A percentile compares a stretch with the other conserved stretches of the same genome.
phyloP scores from a whole-genome alignment of 768 basidiomycete species.

The Mycena polygramma region DNA sequence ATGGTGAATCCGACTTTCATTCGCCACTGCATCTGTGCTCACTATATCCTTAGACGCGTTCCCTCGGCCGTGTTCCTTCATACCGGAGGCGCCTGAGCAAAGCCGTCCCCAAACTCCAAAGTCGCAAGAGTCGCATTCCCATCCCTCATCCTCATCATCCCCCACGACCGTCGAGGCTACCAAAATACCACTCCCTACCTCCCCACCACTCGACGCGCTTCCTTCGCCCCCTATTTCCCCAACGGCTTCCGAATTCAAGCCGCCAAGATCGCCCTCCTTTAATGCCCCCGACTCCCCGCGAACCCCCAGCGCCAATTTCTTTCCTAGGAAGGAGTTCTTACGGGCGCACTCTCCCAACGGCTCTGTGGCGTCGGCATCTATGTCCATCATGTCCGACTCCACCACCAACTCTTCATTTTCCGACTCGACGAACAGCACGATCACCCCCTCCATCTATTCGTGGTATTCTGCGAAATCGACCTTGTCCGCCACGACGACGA shows the following conservation, averaged over 20 bases:
- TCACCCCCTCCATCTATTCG: slow-evolving; percentile 51
- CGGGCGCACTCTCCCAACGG: slow-evolving; percentile 31
- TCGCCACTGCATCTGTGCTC: slow-evolving; percentile 3
- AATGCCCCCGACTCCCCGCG: slow-evolving; percentile 22
- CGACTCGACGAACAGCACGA: slow-evolving; percentile 40
- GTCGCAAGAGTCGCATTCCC: neutral
- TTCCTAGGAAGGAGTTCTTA: slow-evolving; percentile 26
- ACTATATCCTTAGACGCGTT: slow-evolving; percentile 51
- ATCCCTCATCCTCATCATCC: slow-evolving; percentile 5
- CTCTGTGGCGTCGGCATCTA: slow-evolving; percentile 23
- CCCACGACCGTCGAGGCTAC: slow-evolving; percentile 5
- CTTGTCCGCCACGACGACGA: slow-evolving; percentile 44
- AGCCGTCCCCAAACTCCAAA: slow-evolving; percentile 35
- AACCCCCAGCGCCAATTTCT: slow-evolving; percentile 10
- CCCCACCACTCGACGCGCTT: slow-evolving; percentile 2
- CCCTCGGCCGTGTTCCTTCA: slow-evolving; percentile 55
- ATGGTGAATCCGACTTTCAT: slow-evolving; percentile 45
- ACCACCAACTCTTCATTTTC: slow-evolving; percentile 35
- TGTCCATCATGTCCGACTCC: slow-evolving; percentile 29
- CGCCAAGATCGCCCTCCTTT: slow-evolving; percentile 19
- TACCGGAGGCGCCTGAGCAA: slow-evolving; percentile 42
- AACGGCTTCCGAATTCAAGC: slow-evolving; percentile 29
- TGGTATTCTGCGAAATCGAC: slow-evolving; percentile 39
- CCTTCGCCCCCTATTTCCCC: slow-evolving; percentile 42
- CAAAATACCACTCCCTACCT: slow-evolving; percentile 6